Base-by-base conservation (phyloP, 352 stramenopile species). In the Thraustotheca clavata region DNA sequence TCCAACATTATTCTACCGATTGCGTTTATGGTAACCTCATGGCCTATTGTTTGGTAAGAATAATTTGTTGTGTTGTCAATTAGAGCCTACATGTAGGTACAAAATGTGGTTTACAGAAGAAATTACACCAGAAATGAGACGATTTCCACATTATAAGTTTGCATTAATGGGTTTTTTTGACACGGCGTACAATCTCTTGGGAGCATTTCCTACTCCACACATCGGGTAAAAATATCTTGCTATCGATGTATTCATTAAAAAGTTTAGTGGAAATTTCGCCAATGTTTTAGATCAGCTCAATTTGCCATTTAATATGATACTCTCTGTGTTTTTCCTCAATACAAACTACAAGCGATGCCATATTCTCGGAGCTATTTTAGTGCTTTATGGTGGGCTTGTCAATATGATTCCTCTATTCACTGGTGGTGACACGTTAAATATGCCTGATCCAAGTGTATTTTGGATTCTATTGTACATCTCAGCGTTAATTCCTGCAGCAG, bases 21-120 rank as follows among this genome's bases (percentile, higher is more conserved):
- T 49, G 67, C 43, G 8, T 72, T 72, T 36, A 32, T 72, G 18
- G 52, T 67, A 1, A 67, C 67, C 24, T 61, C 67, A 34, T 70
- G 60, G 67, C 67, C 67, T 12, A 43, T 72, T 31, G 60, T 70
- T 8, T 52, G 38, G 67, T 67, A 67, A 9, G 38, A 33, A 40
- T 33, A 5, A 43, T 20, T 20, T 43, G 38, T 20, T 18, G 16
- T 43, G 16, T 20, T 43, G 16, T 16, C 16, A 20, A 43, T 43
- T 16, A 43, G 38, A 16, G 49, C 22, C 35, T 18, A 11, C 14
- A 12, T 54, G 33, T 57, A 52, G 39, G 39, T 94, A 91, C 75
- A 94, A 94, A 49, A 74, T 91, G 70, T 86, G 83, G 62, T 91
- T 83, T 54, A 59, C 49, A 40, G 52, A 71, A 5, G 38, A 66